phyloP scores from a whole-genome alignment of 208 protist genomes.

The Leishmania gerbilli region DNA sequence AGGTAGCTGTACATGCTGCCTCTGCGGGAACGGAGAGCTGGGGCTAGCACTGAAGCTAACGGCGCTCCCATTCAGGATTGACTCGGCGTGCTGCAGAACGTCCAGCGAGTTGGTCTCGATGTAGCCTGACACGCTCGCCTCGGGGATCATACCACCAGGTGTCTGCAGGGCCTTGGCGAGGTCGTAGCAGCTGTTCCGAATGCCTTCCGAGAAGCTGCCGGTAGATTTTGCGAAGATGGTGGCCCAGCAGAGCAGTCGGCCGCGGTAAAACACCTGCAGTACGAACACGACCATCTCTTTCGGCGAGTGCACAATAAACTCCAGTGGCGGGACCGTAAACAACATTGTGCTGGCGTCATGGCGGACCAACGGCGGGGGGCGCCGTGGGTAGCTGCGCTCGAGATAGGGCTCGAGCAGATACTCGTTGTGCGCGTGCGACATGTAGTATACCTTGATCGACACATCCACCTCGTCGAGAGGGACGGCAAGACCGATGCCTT shows the following conservation, averaged over 20 bases:
- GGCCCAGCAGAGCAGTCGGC: constrained; percentile 57
- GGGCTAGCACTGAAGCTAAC: not conserved
- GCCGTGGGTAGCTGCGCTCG: constrained; percentile 32
- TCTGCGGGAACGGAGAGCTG: not conserved
- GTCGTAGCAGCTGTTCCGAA: constrained; percentile 51
- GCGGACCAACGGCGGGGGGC: constrained; percentile 33
- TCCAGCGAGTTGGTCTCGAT: constrained; percentile 36
- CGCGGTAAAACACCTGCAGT: constrained; percentile 45
- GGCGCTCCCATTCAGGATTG: constrained; percentile 17
- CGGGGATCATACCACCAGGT: constrained; percentile 31
- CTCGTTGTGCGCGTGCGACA: constrained; percentile 44
- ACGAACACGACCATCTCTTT: constrained; percentile 61
- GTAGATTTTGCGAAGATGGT: constrained; percentile 35
- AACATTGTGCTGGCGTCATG: constrained; percentile 29
- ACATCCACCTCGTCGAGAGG: constrained; percentile 55
- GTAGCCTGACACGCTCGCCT: constrained; percentile 42
- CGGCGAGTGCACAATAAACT: constrained; percentile 49
- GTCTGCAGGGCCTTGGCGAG: constrained; percentile 49
- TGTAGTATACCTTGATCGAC: constrained; percentile 54
- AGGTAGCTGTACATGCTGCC: constrained; percentile 17
- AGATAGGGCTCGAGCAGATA: constrained; percentile 49
- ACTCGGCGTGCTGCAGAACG: constrained; percentile 44
- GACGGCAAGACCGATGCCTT: constrained; percentile 53
- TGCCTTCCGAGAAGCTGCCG: constrained; percentile 46
- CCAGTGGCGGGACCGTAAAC: constrained; percentile 42